Conservation (phyloP, 306 rosid genomes). For the Gastrolobium villosum region DNA sequence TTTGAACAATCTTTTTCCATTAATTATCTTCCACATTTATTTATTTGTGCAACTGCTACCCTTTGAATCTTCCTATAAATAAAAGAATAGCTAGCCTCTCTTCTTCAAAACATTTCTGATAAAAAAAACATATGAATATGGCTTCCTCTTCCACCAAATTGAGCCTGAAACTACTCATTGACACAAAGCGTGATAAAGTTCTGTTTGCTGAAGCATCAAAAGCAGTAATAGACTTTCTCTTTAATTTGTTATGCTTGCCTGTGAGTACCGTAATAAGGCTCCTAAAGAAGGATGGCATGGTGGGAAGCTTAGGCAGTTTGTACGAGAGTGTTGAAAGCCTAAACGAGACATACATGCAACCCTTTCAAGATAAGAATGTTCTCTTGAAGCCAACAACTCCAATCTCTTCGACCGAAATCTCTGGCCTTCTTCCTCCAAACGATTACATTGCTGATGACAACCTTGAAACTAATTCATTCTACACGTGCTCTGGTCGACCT, state of each 20-base stretch:
- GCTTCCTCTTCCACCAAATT: slow-evolving; percentile 34
- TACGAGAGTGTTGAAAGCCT: slow-evolving; percentile 58
- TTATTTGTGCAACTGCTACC: too few relatives aligned
- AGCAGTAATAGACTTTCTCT: slow-evolving; percentile 55
- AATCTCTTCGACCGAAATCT: background rate
- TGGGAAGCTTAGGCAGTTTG: slow-evolving; percentile 56
- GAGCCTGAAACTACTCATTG: slow-evolving; percentile 55
- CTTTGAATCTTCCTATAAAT: too few relatives aligned
- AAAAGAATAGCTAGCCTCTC: too few relatives aligned
- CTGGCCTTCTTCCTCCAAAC: background rate
- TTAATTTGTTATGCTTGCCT: slow-evolving; percentile 54
- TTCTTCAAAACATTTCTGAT: too few relatives aligned
- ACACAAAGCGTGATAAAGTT: slow-evolving; percentile 46
- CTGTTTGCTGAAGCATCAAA: slow-evolving; percentile 67
- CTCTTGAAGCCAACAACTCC: slow-evolving; percentile 42
- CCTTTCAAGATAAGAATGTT: slow-evolving; percentile 37
- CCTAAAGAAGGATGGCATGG: slow-evolving; percentile 46
- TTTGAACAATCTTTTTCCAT: too few relatives aligned
- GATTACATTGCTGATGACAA: background rate
- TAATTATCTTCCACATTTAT: too few relatives aligned
- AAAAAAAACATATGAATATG: background rate
- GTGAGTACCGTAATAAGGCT: slow-evolving; percentile 37
- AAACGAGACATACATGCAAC: slow-evolving; percentile 48
- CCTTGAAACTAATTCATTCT: background rate
- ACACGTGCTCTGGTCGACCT: background rate